phyloP scores from a whole-genome alignment of 768 basidiomycete genomes.

The Pleurotus tuber-regium region DNA sequence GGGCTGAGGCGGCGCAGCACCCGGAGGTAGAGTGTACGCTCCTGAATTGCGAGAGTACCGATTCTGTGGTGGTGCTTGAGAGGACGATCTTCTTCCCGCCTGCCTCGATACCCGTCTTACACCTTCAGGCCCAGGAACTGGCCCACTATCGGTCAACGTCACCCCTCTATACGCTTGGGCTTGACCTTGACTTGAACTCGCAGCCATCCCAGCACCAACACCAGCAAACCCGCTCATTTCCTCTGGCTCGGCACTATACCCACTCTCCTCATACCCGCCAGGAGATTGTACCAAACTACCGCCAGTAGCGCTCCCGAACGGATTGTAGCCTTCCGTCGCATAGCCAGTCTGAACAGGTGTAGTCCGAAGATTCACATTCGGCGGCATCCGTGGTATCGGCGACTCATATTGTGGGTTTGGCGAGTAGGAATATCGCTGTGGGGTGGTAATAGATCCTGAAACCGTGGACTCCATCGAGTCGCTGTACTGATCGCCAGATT shows the following conservation, averaged over 20 bases:
- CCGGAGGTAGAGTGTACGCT: constrained; percentile 60
- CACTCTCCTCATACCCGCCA: constrained; percentile 34
- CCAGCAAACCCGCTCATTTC: constrained; percentile 32
- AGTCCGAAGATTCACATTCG: constrained; percentile 16
- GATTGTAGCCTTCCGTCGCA: constrained; percentile 50
- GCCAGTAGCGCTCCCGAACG: constrained; percentile 46
- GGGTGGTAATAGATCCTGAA: constrained; percentile 23
- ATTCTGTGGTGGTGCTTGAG: constrained; percentile 60
- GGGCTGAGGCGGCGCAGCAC: constrained; percentile 65
- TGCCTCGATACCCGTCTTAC: constrained; percentile 78
- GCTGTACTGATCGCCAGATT: constrained; percentile 34
- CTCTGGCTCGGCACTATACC: constrained; percentile 29
- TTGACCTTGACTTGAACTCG: no score
- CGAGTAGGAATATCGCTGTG: constrained; percentile 1
- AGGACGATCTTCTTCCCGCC: constrained; percentile 52
- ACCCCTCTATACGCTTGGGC: constrained; percentile 53
- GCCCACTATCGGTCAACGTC: constrained; percentile 78
- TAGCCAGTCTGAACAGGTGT: constrained; percentile 24
- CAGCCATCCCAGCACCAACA: constrained; percentile 26
- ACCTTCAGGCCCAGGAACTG: constrained; percentile 74
- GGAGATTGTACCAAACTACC: constrained; percentile 30
- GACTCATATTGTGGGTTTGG: constrained; percentile 10
- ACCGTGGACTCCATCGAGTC: constrained; percentile 36
- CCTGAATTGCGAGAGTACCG: constrained; percentile 68
- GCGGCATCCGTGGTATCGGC: constrained; percentile 9